Conservation (phyloP, 345 rosid species). For the Isatis tinctoria region DNA sequence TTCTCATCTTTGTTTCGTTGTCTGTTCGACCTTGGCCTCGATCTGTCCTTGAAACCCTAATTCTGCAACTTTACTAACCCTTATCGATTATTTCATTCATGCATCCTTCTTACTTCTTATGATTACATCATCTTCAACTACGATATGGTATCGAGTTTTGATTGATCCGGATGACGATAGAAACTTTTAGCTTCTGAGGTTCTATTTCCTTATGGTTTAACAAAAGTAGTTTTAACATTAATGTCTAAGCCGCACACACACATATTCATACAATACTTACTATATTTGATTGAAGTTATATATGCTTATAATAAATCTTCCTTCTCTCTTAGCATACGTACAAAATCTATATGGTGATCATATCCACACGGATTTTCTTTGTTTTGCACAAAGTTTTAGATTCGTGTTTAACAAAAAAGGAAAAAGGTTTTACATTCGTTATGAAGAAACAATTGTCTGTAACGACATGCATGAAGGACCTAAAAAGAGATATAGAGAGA, state of each 20-base stretch:
- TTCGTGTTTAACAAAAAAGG: too few relatives aligned
- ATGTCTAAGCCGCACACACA: neutral
- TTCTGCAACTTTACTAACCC: neutral
- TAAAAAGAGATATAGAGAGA: neutral
- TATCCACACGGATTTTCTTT: neutral
- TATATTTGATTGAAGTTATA: neutral
- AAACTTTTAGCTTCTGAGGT: neutral
- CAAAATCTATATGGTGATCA: neutral
- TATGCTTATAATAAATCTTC: neutral
- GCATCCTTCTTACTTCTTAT: neutral
- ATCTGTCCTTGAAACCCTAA: constrained; percentile 6
- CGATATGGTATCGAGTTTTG: neutral
- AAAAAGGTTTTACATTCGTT: neutral
- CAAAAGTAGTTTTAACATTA: neutral
- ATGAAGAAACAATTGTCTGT: neutral
- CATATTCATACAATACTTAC: neutral
- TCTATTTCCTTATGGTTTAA: neutral
- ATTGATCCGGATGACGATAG: neutral
- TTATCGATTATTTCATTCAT: neutral
- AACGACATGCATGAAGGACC: neutral
- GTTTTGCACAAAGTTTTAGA: neutral
- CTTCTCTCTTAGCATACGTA: neutral
- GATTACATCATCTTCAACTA: neutral
- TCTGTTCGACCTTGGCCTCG: constrained; percentile 39
- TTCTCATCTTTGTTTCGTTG: constrained; percentile 39